Percentiles rank a stretch among this genome's conserved stretches.
Evolutionary conservation across 106 monocot species (phyloP).

Genomic region (Posidonia australis): DNA sequence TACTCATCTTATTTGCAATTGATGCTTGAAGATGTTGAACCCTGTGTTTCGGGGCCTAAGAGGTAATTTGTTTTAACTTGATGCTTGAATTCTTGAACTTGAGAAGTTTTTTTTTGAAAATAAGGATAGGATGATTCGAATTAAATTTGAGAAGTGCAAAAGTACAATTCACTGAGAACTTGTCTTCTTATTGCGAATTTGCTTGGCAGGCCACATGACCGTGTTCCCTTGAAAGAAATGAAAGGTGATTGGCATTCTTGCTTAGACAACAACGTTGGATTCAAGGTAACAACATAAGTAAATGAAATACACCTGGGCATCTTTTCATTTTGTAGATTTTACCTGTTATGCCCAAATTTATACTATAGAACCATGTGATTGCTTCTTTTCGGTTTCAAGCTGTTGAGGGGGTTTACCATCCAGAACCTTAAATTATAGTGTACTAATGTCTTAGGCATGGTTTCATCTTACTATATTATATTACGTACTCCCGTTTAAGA

Average conservation of each 20-base stretch:
- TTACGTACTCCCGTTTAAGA: no score
- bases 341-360: no score
- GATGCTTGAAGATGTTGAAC: constrained; percentile 76
- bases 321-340: no score
- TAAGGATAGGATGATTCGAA: not conserved
- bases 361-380: no score
- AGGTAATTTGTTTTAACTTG: constrained; percentile 30
- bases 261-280: constrained; percentile 85
- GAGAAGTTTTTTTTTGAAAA: not conserved
- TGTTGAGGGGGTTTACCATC: no score
- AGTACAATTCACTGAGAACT: not conserved
- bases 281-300: constrained; percentile 48
- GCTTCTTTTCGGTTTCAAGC: no score
- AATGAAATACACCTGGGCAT: not conserved
- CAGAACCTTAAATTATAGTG: no score
- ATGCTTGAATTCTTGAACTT: not conserved
- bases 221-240: constrained; percentile 87
- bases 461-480: no score
- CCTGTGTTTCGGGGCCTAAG: constrained; percentile 90
- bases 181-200: not conserved
- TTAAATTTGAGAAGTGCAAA: no score
- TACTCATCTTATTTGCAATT: constrained; percentile 84
- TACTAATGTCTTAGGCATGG: no score
- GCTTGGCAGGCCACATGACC: constrained; percentile 62
- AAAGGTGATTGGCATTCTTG: constrained; percentile 91